Base-by-base conservation (phyloP, 306 rosid species). In the Ceratonia siliqua region DNA sequence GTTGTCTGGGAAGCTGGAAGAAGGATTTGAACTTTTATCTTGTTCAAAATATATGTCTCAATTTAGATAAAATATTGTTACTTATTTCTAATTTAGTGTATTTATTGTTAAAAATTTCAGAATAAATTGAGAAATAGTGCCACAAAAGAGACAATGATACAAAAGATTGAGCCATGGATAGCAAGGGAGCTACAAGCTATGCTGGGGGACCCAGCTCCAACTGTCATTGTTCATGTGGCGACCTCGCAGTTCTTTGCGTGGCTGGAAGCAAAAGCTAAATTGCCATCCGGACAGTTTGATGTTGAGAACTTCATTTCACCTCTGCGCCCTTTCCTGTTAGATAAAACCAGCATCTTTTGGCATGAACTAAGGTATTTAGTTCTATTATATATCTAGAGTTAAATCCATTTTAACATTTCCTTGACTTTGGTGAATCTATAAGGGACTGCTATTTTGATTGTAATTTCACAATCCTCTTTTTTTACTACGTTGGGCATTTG, bases 121-220 rank as follows among this genome's bases (percentile, higher is more conserved):
- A 62, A 36, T 74, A 46, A 41, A 24, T 58, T 25, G 3, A 43
- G 71, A 38, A 85, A 41, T 53, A 77, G 25, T 70, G 63, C 72
- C n/a, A n/a, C 17, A 3, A 87, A 73, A 48, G 83, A 76, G 50
- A 77, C 63, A 48, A 77, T 81, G 3, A 22, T 79, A 36, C 83
- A 53, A 32, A 82, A 82, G 79, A 83, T 89, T 66, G 85, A 87
- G 41, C 91, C 91, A 0, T 84, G 94, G 94, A 81, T 89, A 57
- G 17, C 58, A 42, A 89, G 94, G 79, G 94, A 89, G 87, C 80
- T 89, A 50, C 87, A 81, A 53, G 87, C 84, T 46, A 59, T 87
- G 67, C 82, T 89, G 5, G 79, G 74, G 24, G 89, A 84, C 61
- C 77, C 79, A 24, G 88, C 85, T 68, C 91, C 91, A 21, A 76